phyloP scores from a whole-genome alignment of 306 rosid species.

The Lathyrus aphaca region DNA sequence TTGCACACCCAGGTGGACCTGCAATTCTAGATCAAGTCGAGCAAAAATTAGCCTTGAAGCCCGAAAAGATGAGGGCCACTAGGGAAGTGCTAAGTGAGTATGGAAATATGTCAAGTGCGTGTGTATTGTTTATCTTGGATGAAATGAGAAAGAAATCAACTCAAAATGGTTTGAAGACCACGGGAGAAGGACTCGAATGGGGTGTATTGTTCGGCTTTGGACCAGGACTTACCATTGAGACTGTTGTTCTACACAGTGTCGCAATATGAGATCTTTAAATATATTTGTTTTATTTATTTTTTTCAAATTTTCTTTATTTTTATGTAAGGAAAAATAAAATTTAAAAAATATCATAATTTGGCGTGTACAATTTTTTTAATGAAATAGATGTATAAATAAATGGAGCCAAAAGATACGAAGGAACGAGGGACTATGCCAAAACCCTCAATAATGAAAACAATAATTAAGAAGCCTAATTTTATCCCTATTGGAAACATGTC shows the following conservation, averaged over 20 bases:
- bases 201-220: slow-evolving; percentile 81
- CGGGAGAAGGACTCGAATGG: slow-evolving; percentile 61
- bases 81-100: slow-evolving; percentile 65
- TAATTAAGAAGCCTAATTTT: too few species aligned
- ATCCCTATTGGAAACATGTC: too few species aligned
- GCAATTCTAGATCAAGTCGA: slow-evolving; percentile 48
- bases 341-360: too few species aligned
- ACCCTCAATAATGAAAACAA: too few species aligned
- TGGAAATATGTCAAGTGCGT: slow-evolving; percentile 86
- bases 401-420: too few species aligned
- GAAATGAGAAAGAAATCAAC: slow-evolving; percentile 61
- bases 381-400: too few species aligned
- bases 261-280: background rate
- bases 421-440: too few species aligned
- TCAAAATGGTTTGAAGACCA: slow-evolving; percentile 45
- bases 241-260: slow-evolving; percentile 62
- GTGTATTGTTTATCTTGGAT: slow-evolving; percentile 69
- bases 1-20: slow-evolving; percentile 43
- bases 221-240: slow-evolving; percentile 58
- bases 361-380: too few species aligned
- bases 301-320: background rate
- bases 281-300: background rate
- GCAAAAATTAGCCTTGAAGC: slow-evolving; percentile 29
- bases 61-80: slow-evolving; percentile 40
- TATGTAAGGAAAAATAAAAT: too few species aligned